These are phyloP conservation scores for Calonectria fujianensis DNA, from an alignment of 2,329 filamentous ascomycete species.

Conservation along the genomic window DNA sequence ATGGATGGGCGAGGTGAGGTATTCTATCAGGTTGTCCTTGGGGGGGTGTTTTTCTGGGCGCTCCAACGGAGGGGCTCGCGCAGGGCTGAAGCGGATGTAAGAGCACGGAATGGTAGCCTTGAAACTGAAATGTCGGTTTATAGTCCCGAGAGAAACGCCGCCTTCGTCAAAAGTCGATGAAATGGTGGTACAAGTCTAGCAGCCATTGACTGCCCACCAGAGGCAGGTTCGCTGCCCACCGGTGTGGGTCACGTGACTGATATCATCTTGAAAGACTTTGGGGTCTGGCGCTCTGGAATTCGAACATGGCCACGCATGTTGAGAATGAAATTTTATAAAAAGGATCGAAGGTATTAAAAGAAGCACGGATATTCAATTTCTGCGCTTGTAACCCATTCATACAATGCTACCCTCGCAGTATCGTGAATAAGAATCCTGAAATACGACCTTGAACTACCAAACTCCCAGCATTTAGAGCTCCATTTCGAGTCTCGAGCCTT, in stretches of 20 bases:
- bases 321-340: not conserved
- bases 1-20: conserved; percentile 11
- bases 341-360: not conserved
- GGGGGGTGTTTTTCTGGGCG: not conserved
- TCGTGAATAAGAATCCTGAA: not conserved
- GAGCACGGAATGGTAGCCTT: not conserved
- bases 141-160: conserved; percentile 37
- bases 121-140: conserved; percentile 25
- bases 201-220: conserved; percentile 17
- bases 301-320: not conserved
- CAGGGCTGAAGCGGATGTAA: not conserved
- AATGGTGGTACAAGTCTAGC: conserved; percentile 19
- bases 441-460: not conserved
- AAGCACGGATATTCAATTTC: not conserved
- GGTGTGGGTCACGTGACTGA: conserved; percentile 31
- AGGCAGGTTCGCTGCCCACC: not conserved
- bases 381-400: not conserved
- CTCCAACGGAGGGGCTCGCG: not conserved
- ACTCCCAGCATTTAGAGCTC: not conserved
- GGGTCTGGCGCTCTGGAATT: not conserved
- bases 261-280: not conserved
- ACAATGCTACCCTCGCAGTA: not conserved
- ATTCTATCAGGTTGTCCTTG: not conserved
- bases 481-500: not conserved
- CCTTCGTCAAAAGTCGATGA: conserved; percentile 28